Evolutionary conservation across 768 basidiomycete species (phyloP), one percentile per base, ranked within the genome.

Genomic region (Inosperma sp.): DNA sequence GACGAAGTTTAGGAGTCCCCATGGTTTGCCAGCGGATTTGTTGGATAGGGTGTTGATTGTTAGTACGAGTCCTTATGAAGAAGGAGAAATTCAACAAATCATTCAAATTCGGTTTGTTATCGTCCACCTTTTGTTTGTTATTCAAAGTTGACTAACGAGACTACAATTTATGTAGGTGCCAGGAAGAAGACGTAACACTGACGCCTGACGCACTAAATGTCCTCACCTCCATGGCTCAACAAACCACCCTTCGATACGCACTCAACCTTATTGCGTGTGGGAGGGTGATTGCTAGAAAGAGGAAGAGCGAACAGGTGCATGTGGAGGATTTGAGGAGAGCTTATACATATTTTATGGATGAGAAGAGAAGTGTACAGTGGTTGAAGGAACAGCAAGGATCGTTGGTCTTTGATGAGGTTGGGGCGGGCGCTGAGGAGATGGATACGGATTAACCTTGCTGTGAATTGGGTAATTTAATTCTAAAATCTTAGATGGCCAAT

Each of bases 1-100:
- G 29, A 98, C 95, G 19, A 93, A 90, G 62, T 91, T 93, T 72
- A 84, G 85, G 59, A 88, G 86, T 57, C 95, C 95, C 2, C 95
- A 99, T 63, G 95, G 95, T 23, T 81, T 99, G 7, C 95, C 95
- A 0, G 84, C 90, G 26, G 95, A 98, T 68, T 75, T 98, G 27
- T 80, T 99, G 48, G 95, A 99, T 70, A 83, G 95, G 30, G 90
- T 97, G 37, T 73, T 98, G 56, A 99, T 99, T 60, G 93, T 99
- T 69, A 89, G 86, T 65, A 99, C 96, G 14, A 83, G 83, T 58
- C 83, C 86, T 10, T 99, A 99, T 63, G 66, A 72, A 9, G 78
- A 83, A 41, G 86, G 86, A 7, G 95, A 98, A 50, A 84, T 95
- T 33, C 77, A 82, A 58, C 85, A 95, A 66, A 98, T 99, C 59